phyloP scores from a whole-genome alignment of 1,139 yeast species.

The Debaryomyces sp. region DNA sequence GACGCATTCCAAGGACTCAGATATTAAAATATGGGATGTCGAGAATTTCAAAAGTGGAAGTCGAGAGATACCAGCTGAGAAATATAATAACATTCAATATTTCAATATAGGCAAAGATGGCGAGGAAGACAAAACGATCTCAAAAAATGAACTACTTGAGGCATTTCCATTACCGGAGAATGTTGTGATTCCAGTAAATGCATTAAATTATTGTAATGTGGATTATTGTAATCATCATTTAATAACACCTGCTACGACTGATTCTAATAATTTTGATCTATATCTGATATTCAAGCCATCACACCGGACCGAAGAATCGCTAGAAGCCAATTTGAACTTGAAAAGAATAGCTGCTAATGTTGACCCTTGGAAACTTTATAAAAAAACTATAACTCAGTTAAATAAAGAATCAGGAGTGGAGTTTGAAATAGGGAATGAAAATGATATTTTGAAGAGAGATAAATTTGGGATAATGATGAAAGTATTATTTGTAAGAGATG shows the following conservation, averaged over 20 bases:
- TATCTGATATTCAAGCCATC: conserved; percentile 33
- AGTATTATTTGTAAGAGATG: conserved; percentile 31
- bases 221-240: conserved; percentile 31
- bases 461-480: conserved; percentile 62
- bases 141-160: conserved; percentile 8
- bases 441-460: conserved; percentile 25
- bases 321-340: conserved; percentile 19
- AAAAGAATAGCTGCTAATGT: conserved; percentile 31
- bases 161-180: conserved; percentile 20
- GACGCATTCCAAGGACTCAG: conserved; percentile 60
- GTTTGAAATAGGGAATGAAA: conserved; percentile 15
- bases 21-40: conserved; percentile 51
- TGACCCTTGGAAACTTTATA: conserved; percentile 22
- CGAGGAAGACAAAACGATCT: neutral
- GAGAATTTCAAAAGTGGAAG: conserved; percentile 1
- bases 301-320: neutral
- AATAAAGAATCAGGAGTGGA: conserved; percentile 14
- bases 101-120: conserved; percentile 6
- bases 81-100: conserved; percentile 9
- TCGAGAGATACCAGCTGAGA: conserved; percentile 1
- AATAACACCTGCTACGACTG: conserved; percentile 54
- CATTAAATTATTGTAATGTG: conserved; percentile 59
- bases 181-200: conserved; percentile 54
- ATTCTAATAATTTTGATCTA: conserved; percentile 56
- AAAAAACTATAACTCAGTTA: conserved; percentile 5